These are phyloP conservation scores for Geoglossum glabrum DNA, from an alignment of 495 filamentous ascomycete genomes.

Conservation along the genomic window DNA sequence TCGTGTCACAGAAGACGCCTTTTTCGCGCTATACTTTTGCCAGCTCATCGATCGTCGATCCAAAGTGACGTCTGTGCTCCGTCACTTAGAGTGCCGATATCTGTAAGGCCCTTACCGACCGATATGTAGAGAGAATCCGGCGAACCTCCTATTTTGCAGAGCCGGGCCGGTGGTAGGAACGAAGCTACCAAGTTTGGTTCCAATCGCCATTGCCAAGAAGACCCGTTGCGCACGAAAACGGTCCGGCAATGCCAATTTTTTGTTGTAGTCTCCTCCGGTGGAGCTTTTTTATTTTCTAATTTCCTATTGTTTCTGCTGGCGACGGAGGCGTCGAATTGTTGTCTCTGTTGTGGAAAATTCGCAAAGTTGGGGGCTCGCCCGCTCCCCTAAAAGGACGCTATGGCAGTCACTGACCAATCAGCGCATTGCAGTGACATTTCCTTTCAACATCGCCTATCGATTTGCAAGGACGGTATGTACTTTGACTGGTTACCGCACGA, in stretches of 20 bases:
- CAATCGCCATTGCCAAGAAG: constrained; percentile 63
- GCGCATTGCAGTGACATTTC: neutral
- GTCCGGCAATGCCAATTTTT: constrained; percentile 40
- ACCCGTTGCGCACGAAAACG: constrained; percentile 72
- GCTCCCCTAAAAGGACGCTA: neutral
- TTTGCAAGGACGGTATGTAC: no score
- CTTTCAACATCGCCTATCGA: no score
- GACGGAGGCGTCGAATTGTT: neutral
- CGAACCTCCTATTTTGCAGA: constrained; percentile 51
- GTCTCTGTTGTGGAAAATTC: neutral
- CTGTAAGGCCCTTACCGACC: constrained; percentile 37
- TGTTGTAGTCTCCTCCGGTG: neutral
- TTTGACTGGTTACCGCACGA: no score
- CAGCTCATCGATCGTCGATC: no score
- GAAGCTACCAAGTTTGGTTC: constrained; percentile 65
- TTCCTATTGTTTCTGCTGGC: no score
- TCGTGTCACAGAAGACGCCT: no score
- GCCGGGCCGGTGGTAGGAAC: constrained; percentile 38
- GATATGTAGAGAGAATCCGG: constrained; percentile 57
- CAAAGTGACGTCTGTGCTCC: no score
- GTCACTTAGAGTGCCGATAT: no score
- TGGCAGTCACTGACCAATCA: neutral
- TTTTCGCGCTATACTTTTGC: no score
- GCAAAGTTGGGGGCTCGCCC: neutral
- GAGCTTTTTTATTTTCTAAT: neutral